phyloP scores from a whole-genome alignment of 2,329 filamentous ascomycete species.

The Diaporthe australafricana region DNA sequence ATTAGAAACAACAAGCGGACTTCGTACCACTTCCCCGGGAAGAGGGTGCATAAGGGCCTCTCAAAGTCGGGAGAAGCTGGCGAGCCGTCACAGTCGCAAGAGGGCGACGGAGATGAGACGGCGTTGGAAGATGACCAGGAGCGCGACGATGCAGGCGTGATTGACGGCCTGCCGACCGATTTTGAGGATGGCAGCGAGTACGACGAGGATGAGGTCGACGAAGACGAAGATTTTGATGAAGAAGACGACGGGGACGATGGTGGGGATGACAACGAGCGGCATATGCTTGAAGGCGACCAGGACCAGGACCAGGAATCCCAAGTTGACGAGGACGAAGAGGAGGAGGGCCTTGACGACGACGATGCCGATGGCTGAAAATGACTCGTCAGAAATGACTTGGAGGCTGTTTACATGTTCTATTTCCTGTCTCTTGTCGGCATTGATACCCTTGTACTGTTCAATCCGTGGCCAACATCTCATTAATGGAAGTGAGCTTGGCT shows the following conservation, averaged over 20 bases:
- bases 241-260: slow-evolving; percentile 42
- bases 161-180: slow-evolving; percentile 31
- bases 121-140: slow-evolving; percentile 38
- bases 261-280: slow-evolving; percentile 40
- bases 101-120: slow-evolving; percentile 23
- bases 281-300: too few relatives aligned
- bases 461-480: too few relatives aligned
- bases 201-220: slow-evolving; percentile 45
- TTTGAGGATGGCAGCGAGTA: slow-evolving; percentile 44
- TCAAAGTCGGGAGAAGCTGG: background rate
- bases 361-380: slow-evolving; percentile 25
- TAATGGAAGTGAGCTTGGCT: too few relatives aligned
- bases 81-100: slow-evolving; percentile 8
- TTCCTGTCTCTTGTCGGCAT: background rate
- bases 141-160: slow-evolving; percentile 37
- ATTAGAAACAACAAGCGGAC: slow-evolving; percentile 41
- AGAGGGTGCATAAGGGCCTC: slow-evolving; percentile 19
- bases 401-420: too few relatives aligned
- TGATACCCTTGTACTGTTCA: background rate
- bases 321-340: slow-evolving; percentile 40
- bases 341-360: slow-evolving; percentile 36
- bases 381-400: background rate
- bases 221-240: slow-evolving; percentile 43
- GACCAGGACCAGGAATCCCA: slow-evolving; percentile 37
- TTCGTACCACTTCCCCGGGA: slow-evolving; percentile 41